These are phyloP conservation scores for Comarum palustre DNA, from an alignment of 306 rosid species.

Conservation along the genomic window DNA sequence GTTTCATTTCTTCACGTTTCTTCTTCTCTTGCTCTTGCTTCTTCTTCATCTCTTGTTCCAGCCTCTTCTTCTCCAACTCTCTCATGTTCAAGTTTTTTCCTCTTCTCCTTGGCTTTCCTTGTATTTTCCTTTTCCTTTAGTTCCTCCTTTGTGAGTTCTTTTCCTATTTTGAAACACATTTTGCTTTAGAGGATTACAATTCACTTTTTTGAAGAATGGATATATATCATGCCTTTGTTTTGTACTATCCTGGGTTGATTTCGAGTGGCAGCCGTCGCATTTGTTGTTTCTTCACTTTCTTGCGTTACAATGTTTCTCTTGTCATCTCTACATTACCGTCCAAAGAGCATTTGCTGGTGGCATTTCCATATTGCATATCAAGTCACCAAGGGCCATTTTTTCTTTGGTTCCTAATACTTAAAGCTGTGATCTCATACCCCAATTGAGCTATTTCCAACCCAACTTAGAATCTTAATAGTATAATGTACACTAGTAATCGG, in stretches of 20 bases:
- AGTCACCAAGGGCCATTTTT: conserved; percentile 14
- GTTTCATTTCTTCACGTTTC: conserved; percentile 4
- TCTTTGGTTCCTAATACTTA: not conserved
- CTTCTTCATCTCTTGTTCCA: conserved; percentile 14
- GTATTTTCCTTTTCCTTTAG: conserved; percentile 39
- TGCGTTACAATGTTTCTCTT: not conserved
- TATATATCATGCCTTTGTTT: not conserved
- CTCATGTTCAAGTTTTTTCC: conserved; percentile 11
- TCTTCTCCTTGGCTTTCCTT: conserved; percentile 29
- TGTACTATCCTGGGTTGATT: conserved; percentile 7
- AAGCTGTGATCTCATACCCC: not conserved
- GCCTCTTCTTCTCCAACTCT: conserved; percentile 21
- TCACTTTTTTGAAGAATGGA: not conserved
- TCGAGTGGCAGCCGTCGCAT: not conserved
- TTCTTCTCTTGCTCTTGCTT: conserved; percentile 15
- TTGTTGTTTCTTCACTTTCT: conserved; percentile 12
- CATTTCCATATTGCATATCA: not conserved
- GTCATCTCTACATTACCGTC: conserved; percentile 31
- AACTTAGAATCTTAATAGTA: not conserved
- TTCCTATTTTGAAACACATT: conserved; percentile 49
- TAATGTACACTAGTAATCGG: not conserved
- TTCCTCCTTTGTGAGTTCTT: conserved; percentile 41
- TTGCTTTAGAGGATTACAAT: not conserved
- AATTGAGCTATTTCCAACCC: not conserved
- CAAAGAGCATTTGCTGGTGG: conserved; percentile 17